phyloP scores from a whole-genome alignment of 805 yeast genomes.

The Nakazawaea anatomiae region DNA sequence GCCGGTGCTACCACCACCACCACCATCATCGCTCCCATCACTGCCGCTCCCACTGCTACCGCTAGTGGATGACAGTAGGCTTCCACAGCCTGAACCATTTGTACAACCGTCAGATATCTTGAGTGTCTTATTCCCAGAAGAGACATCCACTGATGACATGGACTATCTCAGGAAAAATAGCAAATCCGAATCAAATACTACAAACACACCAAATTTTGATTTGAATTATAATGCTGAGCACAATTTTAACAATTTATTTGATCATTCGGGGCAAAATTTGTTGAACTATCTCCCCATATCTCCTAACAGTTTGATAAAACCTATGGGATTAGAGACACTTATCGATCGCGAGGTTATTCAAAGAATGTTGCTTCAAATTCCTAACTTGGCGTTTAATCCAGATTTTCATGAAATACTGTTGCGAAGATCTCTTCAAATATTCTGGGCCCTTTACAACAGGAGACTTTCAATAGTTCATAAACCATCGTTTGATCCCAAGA shows the following conservation, averaged over 20 bases:
- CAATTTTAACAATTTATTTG: conserved; percentile 1
- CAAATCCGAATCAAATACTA: neutral
- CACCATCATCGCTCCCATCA: too few relatives aligned
- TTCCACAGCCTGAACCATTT: neutral
- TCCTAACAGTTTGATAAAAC: neutral
- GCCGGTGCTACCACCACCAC: neutral
- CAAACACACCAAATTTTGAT: neutral
- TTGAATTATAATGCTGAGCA: conserved; percentile 3
- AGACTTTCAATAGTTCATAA: conserved; percentile 54
- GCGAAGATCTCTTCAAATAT: conserved; percentile 27
- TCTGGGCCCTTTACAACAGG: conserved; percentile 57
- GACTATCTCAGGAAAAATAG: neutral
- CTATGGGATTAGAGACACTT: conserved; percentile 3
- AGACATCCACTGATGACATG: neutral
- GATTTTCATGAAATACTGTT: conserved; percentile 24
- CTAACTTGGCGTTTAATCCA: conserved; percentile 18
- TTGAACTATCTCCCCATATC: conserved; percentile 4
- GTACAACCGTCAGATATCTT: conserved; percentile 7
- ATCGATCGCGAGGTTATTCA: conserved; percentile 13
- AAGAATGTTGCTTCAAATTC: conserved; percentile 19
- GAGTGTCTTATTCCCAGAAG: conserved; percentile 6
- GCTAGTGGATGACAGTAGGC: neutral
- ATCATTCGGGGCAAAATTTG: conserved; percentile 2
- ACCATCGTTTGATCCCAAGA: conserved; percentile 48
- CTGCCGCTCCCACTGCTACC: too few relatives aligned